phyloP scores from a whole-genome alignment of 177 flowering plant species.

The Vitis hybrid region DNA sequence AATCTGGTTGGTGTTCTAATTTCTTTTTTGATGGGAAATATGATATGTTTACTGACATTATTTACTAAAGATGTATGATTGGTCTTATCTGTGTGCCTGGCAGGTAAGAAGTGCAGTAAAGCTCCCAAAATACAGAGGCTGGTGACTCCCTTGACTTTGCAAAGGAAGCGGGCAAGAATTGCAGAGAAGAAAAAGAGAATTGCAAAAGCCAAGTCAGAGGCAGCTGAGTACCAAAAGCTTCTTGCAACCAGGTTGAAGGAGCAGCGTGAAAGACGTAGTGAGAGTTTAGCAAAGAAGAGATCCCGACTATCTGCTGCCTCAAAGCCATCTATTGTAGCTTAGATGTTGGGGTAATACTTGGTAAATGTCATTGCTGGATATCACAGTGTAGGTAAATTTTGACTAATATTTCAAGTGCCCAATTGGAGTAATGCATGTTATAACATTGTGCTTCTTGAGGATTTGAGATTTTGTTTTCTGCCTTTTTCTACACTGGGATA shows the following conservation, averaged over 20 bases:
- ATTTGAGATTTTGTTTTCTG: too few species aligned
- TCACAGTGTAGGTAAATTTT: too few species aligned
- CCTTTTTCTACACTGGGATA: too few species aligned
- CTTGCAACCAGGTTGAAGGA: conserved; percentile 46
- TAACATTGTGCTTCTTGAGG: too few species aligned
- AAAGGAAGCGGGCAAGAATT: conserved; percentile 43
- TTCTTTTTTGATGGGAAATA: not conserved
- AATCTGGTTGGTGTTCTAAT: conserved; percentile 22
- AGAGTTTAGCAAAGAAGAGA: conserved; percentile 44
- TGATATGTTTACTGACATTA: not conserved
- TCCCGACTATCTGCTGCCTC: conserved; percentile 46
- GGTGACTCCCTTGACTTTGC: conserved; percentile 41
- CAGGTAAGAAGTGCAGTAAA: conserved; percentile 45
- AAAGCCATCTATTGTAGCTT: conserved; percentile 37
- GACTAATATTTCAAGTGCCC: too few species aligned
- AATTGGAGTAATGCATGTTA: too few species aligned
- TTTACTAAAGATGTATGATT: not conserved
- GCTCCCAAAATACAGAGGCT: conserved; percentile 50
- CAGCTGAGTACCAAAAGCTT: conserved; percentile 50
- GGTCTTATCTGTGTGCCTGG: not conserved
- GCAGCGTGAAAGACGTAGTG: conserved; percentile 40
- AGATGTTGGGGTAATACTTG: not conserved
- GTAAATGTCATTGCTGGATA: too few species aligned
- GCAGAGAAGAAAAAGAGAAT: conserved; percentile 47
- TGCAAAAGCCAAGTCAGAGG: conserved; percentile 45